Base-by-base conservation (phyloP, 2,329 filamentous ascomycete species). In the Trichocomaceae sp. region DNA sequence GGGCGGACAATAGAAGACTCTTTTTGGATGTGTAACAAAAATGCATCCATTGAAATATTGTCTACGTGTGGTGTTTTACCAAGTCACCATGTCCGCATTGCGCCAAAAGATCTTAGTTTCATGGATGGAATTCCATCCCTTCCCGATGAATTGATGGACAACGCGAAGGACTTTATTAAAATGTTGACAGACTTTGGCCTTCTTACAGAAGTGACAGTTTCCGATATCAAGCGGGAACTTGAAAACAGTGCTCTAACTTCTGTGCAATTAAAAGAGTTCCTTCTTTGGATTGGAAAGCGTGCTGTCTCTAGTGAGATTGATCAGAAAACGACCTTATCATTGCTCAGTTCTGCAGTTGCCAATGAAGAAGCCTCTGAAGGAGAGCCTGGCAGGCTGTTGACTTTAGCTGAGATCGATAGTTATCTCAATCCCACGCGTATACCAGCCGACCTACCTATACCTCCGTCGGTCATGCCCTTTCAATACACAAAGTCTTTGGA, bases 1-100 rank as follows among this genome's bases (percentile, higher is more conserved):
- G 89, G 90, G 0, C 84, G 90, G 65, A 86, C 89, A 58, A 89
- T 99, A 52, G 91, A 96, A 65, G 89, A 96, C 71, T 88, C 90
- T 0, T 99, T 99, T 68, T 99, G 93, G 93, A 95, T 84, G 35
- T 91, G 89, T 59, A 93, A 88, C 65, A 86, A 83, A 66, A 86
- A 86, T 59, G 84, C 89, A 2, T 86, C 83, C 0, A 90, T 97
- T 55, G 91, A 96, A 64, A 81, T 96, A 6, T 84, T 95, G 60
- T 96, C 91, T 1, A 95, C 87, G 19, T 83, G 86, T 56, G 95
- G 95, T 54, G 85, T 99, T 6, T 77, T 96, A 52, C 83, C 87
- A n/a, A 95, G 88, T 35, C 83, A 87, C 12, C 81, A 87, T 61
- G 89, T 96, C 35, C 87, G 93, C 33, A 81, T 95, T 62, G 87